Evolutionary conservation across 257 asterid genomes (phyloP).

Genomic region (Schizonepeta tenuifolia): DNA sequence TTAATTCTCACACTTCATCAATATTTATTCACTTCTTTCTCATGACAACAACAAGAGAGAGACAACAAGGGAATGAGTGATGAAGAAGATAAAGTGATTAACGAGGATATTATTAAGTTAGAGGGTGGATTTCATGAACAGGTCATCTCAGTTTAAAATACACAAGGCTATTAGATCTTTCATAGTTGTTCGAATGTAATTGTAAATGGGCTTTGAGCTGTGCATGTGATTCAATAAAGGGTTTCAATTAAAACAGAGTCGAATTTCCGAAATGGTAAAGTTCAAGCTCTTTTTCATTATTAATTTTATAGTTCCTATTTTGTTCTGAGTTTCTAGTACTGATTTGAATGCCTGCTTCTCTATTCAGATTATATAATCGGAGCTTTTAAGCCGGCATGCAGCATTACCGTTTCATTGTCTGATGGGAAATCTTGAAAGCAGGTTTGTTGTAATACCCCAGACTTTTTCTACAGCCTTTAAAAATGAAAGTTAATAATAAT

Average conservation of each 20-base stretch:
- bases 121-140: slow-evolving; percentile 63
- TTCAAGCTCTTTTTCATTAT: not conserved
- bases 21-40: too few relatives aligned
- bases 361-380: slow-evolving; percentile 76
- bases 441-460: too few relatives aligned
- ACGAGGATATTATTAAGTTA: slow-evolving; percentile 61
- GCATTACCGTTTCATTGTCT: slow-evolving; percentile 59
- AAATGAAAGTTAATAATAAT: too few relatives aligned
- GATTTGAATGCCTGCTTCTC: slow-evolving; percentile 18
- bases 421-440: slow-evolving; percentile 83
- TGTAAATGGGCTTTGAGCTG: slow-evolving; percentile 25
- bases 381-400: slow-evolving; percentile 87
- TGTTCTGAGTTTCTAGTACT: not conserved
- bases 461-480: too few relatives aligned
- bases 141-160: too few relatives aligned
- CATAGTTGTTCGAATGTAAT: slow-evolving; percentile 19
- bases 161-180: too few relatives aligned
- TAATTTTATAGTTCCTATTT: not conserved
- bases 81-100: slow-evolving; percentile 60
- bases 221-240: slow-evolving; percentile 36
- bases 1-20: too few relatives aligned
- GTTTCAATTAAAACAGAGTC: slow-evolving; percentile 30
- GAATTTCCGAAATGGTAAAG: slow-evolving; percentile 40
- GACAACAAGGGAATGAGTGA: too few relatives aligned
- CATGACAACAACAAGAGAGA: too few relatives aligned